phyloP scores from a whole-genome alignment of 805 yeast species.

The Yamadazyma tumulicola region DNA sequence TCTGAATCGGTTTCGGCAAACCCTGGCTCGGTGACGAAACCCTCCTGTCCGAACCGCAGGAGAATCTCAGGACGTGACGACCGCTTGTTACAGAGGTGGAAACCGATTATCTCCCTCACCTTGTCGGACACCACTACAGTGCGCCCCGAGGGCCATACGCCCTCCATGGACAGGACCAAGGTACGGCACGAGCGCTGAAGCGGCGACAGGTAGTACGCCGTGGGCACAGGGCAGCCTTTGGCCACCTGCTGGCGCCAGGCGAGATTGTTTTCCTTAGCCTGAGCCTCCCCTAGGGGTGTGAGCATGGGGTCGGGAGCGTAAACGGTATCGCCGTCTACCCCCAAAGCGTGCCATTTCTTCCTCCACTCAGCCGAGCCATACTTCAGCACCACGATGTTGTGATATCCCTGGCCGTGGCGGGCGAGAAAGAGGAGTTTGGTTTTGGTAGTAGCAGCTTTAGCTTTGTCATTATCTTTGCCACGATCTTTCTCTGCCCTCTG shows the following conservation, averaged over 20 bases:
- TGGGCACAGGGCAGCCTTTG: slow-evolving; percentile 53
- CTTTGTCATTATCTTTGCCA: slow-evolving; percentile 18
- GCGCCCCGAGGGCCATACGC: slow-evolving; percentile 22
- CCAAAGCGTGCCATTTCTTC: slow-evolving; percentile 47
- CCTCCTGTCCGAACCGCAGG: slow-evolving; percentile 31
- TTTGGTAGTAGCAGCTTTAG: no score
- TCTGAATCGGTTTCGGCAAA: slow-evolving; percentile 48
- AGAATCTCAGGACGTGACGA: slow-evolving; percentile 35
- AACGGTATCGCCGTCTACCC: slow-evolving; percentile 50
- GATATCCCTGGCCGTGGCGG: slow-evolving; percentile 71
- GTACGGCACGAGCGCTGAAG: slow-evolving; percentile 62
- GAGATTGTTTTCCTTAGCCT: slow-evolving; percentile 49
- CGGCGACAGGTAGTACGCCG: slow-evolving; percentile 56
- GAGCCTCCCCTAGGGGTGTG: slow-evolving; percentile 52
- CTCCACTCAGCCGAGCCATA: slow-evolving; percentile 52
- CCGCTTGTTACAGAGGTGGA: slow-evolving; percentile 59
- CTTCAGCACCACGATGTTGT: slow-evolving; percentile 50
- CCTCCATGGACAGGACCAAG: slow-evolving; percentile 39
- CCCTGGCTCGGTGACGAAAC: slow-evolving; percentile 30
- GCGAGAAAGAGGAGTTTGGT: slow-evolving; percentile 55
- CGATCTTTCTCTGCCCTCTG: slow-evolving; percentile 16
- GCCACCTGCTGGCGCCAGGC: slow-evolving; percentile 43
- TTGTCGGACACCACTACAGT: slow-evolving; percentile 33
- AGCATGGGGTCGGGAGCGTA: slow-evolving; percentile 64
- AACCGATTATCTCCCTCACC: slow-evolving; percentile 61